These are phyloP conservation scores for Amesomyces nigricolor DNA, from an alignment of 2,329 filamentous ascomycete genomes.

Conservation along the genomic window DNA sequence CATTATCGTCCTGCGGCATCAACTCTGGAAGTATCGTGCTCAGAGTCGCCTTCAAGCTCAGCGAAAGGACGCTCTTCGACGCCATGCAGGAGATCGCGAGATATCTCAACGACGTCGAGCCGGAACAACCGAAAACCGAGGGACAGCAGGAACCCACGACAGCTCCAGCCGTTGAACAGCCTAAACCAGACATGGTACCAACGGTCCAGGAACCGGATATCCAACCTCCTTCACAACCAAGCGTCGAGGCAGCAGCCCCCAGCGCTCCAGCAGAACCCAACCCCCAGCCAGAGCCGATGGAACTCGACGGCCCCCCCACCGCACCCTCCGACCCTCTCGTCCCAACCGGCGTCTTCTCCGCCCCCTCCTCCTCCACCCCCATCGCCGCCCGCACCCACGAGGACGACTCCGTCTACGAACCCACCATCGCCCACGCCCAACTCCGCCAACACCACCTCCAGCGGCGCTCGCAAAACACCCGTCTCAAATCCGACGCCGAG, in stretches of 20 bases:
- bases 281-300: conserved; percentile 14
- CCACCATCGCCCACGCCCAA: conserved; percentile 69
- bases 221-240: conserved; percentile 7
- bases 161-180: conserved; percentile 15
- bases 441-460: conserved; percentile 65
- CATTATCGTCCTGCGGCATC: conserved; percentile 77
- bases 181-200: conserved; percentile 13
- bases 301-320: conserved; percentile 16
- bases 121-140: conserved; percentile 17
- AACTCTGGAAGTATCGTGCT: conserved; percentile 78
- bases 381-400: conserved; percentile 63
- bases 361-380: conserved; percentile 68
- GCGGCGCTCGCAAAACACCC: conserved; percentile 60
- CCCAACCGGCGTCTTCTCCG: conserved; percentile 68
- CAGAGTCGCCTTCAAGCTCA: conserved; percentile 68
- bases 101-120: conserved; percentile 58
- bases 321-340: conserved; percentile 32
- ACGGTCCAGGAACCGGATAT: conserved; percentile 8
- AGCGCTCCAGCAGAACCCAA: not conserved
- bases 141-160: conserved; percentile 15
- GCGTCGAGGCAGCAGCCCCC: not conserved
- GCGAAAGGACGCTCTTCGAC: conserved; percentile 72
- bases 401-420: conserved; percentile 70
- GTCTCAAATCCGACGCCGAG: conserved; percentile 78
- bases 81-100: conserved; percentile 76